These are phyloP conservation scores for Yamadazyma pseudoaaseri DNA, from an alignment of 1,139 yeast genomes.

Conservation along the genomic window DNA sequence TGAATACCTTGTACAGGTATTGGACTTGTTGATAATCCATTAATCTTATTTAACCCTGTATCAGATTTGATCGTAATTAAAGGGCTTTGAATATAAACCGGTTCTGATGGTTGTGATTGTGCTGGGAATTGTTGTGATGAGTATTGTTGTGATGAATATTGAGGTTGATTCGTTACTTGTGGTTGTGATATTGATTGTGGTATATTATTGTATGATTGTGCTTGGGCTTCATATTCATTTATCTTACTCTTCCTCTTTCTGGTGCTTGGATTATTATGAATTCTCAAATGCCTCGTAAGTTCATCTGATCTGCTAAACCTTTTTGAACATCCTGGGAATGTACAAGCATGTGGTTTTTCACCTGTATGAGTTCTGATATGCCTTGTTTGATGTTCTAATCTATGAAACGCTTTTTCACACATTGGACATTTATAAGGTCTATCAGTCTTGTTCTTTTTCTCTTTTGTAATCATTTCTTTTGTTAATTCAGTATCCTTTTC, in stretches of 20 bases:
- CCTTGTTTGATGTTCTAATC: constrained; percentile 67
- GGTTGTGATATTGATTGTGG: neutral
- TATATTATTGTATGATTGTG: neutral
- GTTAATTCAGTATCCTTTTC: too few relatives aligned
- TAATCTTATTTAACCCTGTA: neutral
- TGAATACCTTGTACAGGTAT: constrained; percentile 3
- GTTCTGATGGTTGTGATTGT: neutral
- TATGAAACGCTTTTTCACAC: constrained; percentile 62
- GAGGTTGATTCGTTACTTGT: neutral
- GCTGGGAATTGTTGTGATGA: neutral
- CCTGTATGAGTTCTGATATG: constrained; percentile 73
- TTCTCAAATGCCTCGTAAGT: constrained; percentile 63
- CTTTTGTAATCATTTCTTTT: neutral
- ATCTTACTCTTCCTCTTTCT: constrained; percentile 31
- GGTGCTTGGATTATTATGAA: constrained; percentile 57
- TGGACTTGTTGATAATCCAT: constrained; percentile 3
- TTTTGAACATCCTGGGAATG: constrained; percentile 64
- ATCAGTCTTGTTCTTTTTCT: constrained; percentile 17
- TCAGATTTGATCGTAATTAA: constrained; percentile 3
- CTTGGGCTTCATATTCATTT: neutral
- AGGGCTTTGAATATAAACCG: constrained; percentile 3
- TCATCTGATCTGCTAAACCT: constrained; percentile 69
- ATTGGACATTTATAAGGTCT: constrained; percentile 60
- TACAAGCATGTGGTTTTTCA: constrained; percentile 74
- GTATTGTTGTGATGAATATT: neutral